Evolutionary conservation across 1,284 basidiomycete genomes (phyloP).

Genomic region (Violaceomyces palustris): DNA sequence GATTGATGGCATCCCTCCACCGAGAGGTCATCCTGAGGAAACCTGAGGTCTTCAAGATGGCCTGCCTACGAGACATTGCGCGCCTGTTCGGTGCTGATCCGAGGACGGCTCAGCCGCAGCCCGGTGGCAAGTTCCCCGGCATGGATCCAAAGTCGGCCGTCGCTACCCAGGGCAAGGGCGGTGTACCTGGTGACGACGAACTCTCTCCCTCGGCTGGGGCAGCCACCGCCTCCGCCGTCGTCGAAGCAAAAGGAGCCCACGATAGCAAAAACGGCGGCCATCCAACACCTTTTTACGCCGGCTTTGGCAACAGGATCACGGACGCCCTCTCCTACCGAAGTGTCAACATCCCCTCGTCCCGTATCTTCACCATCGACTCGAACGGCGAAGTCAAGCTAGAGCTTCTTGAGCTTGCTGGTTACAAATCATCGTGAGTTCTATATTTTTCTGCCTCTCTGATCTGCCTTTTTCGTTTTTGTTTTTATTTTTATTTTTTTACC

Average conservation of each 20-base stretch:
- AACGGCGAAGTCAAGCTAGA: conserved; percentile 96
- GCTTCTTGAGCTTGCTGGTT: conserved; percentile 86
- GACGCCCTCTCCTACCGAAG: conserved; percentile 94
- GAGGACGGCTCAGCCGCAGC: conserved; percentile 10
- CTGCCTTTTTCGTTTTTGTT: too few species aligned
- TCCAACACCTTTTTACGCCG: conserved; percentile 78
- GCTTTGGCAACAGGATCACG: conserved; percentile 97
- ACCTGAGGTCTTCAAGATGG: conserved; percentile 99
- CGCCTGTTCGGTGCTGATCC: conserved; percentile 70
- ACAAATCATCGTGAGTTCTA: conserved; percentile 96
- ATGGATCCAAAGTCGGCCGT: conserved; percentile 1
- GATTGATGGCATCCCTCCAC: conserved; percentile 88
- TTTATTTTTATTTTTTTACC: too few species aligned
- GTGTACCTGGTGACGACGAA: conserved; percentile 2
- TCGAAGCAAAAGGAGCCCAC: conserved; percentile 52
- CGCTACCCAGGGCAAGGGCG: conserved; percentile 3
- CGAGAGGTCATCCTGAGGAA: conserved; percentile 66
- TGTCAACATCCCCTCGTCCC: conserved; percentile 86
- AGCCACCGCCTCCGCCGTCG: conserved; percentile 9
- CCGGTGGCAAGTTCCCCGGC: conserved; percentile 7
- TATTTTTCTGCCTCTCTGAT: too few species aligned
- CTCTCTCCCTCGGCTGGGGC: conserved; percentile 8
- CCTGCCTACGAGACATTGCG: conserved; percentile 91
- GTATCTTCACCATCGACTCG: conserved; percentile 97
- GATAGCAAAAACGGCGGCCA: conserved; percentile 40